Percentiles rank a stretch among this genome's conserved stretches.
These are phyloP conservation scores for Xylaria digitata DNA, from an alignment of 2,329 filamentous ascomycete genomes.

Conservation along the genomic window DNA sequence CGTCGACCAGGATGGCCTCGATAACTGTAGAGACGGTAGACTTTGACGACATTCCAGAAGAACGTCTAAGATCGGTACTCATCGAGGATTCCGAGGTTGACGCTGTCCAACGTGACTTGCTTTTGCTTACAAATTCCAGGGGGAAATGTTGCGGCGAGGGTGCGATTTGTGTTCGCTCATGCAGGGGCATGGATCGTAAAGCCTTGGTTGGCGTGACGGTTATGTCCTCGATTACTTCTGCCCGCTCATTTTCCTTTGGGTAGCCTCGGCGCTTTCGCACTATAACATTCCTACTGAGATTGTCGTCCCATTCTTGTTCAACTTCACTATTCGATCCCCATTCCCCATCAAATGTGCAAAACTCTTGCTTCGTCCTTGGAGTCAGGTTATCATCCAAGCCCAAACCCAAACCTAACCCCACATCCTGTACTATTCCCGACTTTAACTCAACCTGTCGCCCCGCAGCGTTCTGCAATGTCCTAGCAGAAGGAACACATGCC, in stretches of 20 bases:
- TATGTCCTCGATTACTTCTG: constrained; percentile 61
- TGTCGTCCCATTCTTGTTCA: constrained; percentile 66
- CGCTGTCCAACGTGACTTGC: constrained; percentile 48
- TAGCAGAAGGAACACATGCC: constrained; percentile 54
- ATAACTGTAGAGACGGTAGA: constrained; percentile 68
- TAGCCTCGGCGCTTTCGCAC: constrained; percentile 60
- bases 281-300: constrained; percentile 64
- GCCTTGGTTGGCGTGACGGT: constrained; percentile 62
- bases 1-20: constrained; percentile 68
- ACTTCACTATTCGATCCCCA: constrained; percentile 63
- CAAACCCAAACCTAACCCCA: constrained; percentile 59
- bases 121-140: constrained; percentile 45
- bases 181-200: constrained; percentile 59
- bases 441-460: constrained; percentile 52
- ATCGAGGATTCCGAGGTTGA: constrained; percentile 54
- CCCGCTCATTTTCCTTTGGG: constrained; percentile 45
- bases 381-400: constrained; percentile 55
- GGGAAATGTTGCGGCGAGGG: constrained; percentile 50
- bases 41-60: constrained; percentile 65
- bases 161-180: constrained; percentile 55
- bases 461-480: constrained; percentile 59
- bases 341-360: constrained; percentile 68
- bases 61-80: constrained; percentile 59
- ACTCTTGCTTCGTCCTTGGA: constrained; percentile 60
- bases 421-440: constrained; percentile 50